These are phyloP conservation scores for Amanita thiersii DNA, from an alignment of 768 basidiomycete genomes.

Conservation along the genomic window DNA sequence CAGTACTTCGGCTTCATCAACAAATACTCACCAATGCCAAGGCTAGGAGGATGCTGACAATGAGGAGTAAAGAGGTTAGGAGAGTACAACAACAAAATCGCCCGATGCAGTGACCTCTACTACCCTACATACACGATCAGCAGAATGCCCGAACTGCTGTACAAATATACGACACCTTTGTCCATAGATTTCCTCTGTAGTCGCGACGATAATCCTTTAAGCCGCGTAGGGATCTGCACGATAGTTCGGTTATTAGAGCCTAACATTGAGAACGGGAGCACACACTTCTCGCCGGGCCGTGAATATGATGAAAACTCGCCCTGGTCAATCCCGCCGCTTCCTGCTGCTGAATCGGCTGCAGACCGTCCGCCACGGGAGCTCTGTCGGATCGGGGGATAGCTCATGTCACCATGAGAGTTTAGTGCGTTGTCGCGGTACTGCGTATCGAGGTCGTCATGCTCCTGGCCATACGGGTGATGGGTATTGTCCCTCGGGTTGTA, in stretches of 20 bases:
- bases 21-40: constrained; percentile 52
- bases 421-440: constrained; percentile 15
- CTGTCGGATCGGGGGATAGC: constrained; percentile 7
- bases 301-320: constrained; percentile 29
- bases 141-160: background rate
- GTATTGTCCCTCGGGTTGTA: constrained; percentile 43
- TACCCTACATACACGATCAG: constrained; percentile 34
- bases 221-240: constrained; percentile 28
- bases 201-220: constrained; percentile 47
- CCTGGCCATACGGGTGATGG: constrained; percentile 41
- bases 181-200: constrained; percentile 61
- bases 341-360: constrained; percentile 18
- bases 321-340: constrained; percentile 29
- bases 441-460: constrained; percentile 23
- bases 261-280: background rate
- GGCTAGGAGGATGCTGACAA: constrained; percentile 57
- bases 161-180: constrained; percentile 31
- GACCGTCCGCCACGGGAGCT: constrained; percentile 8
- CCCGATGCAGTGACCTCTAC: constrained; percentile 50
- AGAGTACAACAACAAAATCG: constrained; percentile 74
- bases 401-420: constrained; percentile 13
- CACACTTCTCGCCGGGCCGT: constrained; percentile 17
- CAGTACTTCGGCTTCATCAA: background rate
- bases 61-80: constrained; percentile 53
- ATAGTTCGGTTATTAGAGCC: background rate